These are phyloP conservation scores for Pelargonium hybrid DNA, from an alignment of 441 rosid species.

Conservation along the genomic window DNA sequence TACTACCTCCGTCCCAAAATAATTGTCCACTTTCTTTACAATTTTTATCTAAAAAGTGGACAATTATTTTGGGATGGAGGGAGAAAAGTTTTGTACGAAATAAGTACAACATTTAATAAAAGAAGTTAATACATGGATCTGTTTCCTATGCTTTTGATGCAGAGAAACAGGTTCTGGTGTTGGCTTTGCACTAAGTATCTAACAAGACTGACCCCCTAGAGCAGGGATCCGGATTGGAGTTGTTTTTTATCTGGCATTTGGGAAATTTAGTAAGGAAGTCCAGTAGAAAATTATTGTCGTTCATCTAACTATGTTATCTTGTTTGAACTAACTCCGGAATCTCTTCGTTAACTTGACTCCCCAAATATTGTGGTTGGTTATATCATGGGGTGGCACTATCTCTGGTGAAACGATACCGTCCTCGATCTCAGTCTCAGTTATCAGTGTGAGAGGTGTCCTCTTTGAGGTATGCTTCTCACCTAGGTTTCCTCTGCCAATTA, in stretches of 20 bases:
- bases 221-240: constrained; percentile 36
- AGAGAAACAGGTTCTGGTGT: constrained; percentile 48
- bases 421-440: constrained; percentile 18
- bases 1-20: too few relatives aligned
- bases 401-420: constrained; percentile 31
- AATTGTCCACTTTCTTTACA: too few relatives aligned
- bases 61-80: not conserved
- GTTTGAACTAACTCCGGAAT: constrained; percentile 24
- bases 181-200: constrained; percentile 49
- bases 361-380: constrained; percentile 35
- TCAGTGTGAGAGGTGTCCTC: constrained; percentile 47
- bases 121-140: constrained; percentile 38
- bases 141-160: constrained; percentile 54
- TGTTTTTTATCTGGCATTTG: constrained; percentile 43
- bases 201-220: constrained; percentile 43
- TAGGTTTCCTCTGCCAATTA: constrained; percentile 29
- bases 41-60: too few relatives aligned
- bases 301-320: constrained; percentile 20
- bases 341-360: constrained; percentile 25
- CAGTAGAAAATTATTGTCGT: constrained; percentile 17
- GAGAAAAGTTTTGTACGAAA: not conserved
- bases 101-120: not conserved
- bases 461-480: constrained; percentile 50
- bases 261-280: constrained; percentile 35
- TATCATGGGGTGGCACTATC: constrained; percentile 29